These are phyloP conservation scores for Nakaseomyces delphensis DNA, from an alignment of 1,139 yeast species.

Conservation along the genomic window DNA sequence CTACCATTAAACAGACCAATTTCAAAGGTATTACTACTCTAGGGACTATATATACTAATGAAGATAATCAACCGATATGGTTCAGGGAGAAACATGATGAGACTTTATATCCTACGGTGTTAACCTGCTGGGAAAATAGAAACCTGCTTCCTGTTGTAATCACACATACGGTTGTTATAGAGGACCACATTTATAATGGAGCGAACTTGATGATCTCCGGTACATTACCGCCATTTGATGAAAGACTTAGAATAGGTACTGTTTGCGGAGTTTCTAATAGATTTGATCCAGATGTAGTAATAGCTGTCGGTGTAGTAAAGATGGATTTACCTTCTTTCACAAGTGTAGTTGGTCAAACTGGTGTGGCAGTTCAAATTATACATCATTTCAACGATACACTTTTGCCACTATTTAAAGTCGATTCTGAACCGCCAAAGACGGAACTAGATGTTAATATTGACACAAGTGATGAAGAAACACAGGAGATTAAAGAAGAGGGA, in stretches of 20 bases:
- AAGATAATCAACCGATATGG: slow-evolving; percentile 62
- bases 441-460: slow-evolving; percentile 12
- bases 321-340: slow-evolving; percentile 41
- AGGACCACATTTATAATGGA: slow-evolving; percentile 48
- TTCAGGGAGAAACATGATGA: slow-evolving; percentile 49
- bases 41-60: slow-evolving; percentile 54
- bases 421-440: slow-evolving; percentile 36
- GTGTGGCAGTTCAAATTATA: slow-evolving; percentile 56
- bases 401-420: slow-evolving; percentile 38
- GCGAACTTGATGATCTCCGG: slow-evolving; percentile 94
- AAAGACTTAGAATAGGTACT: slow-evolving; percentile 37
- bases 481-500: slow-evolving; percentile 9
- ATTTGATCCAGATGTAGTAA: slow-evolving; percentile 51
- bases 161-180: slow-evolving; percentile 70
- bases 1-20: slow-evolving; percentile 54
- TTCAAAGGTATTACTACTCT: slow-evolving; percentile 43
- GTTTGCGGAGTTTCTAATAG: slow-evolving; percentile 67
- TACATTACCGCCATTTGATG: slow-evolving; percentile 67
- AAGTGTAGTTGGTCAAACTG: slow-evolving; percentile 46
- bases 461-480: slow-evolving; percentile 5
- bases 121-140: slow-evolving; percentile 64
- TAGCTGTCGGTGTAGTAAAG: slow-evolving; percentile 67
- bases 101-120: slow-evolving; percentile 58
- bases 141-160: slow-evolving; percentile 53
- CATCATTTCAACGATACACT: slow-evolving; percentile 52